Percentiles rank a stretch among this genome's conserved stretches.
Evolutionary conservation across 2,329 filamentous ascomycete genomes (phyloP).

Genomic region (Penicillium hordei): DNA sequence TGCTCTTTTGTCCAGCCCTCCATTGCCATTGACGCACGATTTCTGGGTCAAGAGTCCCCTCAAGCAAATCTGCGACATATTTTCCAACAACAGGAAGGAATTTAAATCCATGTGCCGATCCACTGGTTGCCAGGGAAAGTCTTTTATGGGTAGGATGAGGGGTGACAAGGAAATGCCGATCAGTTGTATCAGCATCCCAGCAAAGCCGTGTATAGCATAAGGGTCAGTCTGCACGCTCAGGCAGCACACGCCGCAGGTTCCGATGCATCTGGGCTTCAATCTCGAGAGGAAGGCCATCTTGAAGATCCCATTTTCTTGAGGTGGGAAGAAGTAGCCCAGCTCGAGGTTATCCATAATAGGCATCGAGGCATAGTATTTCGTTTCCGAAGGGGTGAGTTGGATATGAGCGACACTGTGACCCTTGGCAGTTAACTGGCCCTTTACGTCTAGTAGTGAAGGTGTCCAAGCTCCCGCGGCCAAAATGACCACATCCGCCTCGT

Average conservation of each 20-base stretch:
- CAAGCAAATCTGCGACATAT: slow-evolving; percentile 13
- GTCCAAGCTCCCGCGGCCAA: slow-evolving; percentile 21
- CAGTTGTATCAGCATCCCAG: slow-evolving; percentile 15
- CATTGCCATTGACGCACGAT: slow-evolving; percentile 13
- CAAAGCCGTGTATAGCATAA: slow-evolving; percentile 15
- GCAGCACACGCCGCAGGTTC: slow-evolving; percentile 8
- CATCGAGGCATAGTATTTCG: slow-evolving; percentile 12
- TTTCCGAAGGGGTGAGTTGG: slow-evolving; percentile 17
- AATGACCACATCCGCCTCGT: slow-evolving; percentile 19
- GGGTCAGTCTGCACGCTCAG: slow-evolving; percentile 12
- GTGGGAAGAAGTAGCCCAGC: slow-evolving; percentile 16
- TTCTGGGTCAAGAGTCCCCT: slow-evolving; percentile 11
- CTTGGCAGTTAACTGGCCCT: slow-evolving; percentile 20
- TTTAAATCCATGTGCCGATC: slow-evolving; percentile 14
- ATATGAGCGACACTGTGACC: slow-evolving; percentile 21
- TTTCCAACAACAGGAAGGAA: slow-evolving; percentile 14
- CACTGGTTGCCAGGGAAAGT: slow-evolving; percentile 9
- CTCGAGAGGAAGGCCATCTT: slow-evolving; percentile 14
- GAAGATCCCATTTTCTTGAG: slow-evolving; percentile 11
- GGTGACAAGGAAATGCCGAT: slow-evolving; percentile 14
- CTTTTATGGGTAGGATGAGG: slow-evolving; percentile 5
- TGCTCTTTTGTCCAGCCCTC: slow-evolving; percentile 13
- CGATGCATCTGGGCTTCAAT: slow-evolving; percentile 12
- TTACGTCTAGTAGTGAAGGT: slow-evolving; percentile 14
- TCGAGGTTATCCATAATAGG: slow-evolving; percentile 23